Percentiles rank a stretch among this genome's conserved stretches.
Evolutionary conservation across 257 asterid genomes (phyloP).

Genomic region (Avicennia marina): DNA sequence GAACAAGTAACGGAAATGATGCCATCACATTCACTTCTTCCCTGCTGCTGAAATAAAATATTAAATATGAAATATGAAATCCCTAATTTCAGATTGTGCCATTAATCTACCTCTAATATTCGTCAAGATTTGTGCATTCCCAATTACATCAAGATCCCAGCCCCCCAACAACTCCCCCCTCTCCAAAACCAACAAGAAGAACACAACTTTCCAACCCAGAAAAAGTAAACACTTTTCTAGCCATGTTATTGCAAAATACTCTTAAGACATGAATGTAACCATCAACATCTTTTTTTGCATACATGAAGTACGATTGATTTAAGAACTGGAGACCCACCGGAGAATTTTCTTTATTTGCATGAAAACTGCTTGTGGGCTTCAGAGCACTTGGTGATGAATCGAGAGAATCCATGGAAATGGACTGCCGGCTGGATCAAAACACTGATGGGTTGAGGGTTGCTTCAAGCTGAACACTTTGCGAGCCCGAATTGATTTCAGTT

Average conservation of each 20-base stretch:
- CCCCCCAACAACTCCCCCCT: too few relatives aligned
- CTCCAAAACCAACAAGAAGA: too few relatives aligned
- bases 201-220: too few relatives aligned
- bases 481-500: too few relatives aligned
- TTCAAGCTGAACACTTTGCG: not conserved
- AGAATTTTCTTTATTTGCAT: conserved; percentile 41
- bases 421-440: not conserved
- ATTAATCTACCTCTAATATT: not conserved
- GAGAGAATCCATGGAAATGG: conserved; percentile 32
- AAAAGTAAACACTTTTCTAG: too few relatives aligned
- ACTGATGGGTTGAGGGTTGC: not conserved
- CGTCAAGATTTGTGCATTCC: not conserved
- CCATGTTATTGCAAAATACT: too few relatives aligned
- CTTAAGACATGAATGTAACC: not conserved
- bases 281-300: not conserved
- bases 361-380: conserved; percentile 34
- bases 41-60: conserved; percentile 31
- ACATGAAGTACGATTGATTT: not conserved
- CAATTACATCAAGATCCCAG: not conserved
- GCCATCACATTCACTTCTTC: conserved; percentile 58
- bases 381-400: conserved; percentile 53
- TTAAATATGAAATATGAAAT: too few relatives aligned
- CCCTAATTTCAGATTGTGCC: not conserved
- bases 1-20: conserved; percentile 42
- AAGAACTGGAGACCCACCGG: conserved; percentile 35